These are phyloP conservation scores for Aureobasidium pullulans DNA, from an alignment of 2,329 filamentous ascomycete species.

Conservation along the genomic window DNA sequence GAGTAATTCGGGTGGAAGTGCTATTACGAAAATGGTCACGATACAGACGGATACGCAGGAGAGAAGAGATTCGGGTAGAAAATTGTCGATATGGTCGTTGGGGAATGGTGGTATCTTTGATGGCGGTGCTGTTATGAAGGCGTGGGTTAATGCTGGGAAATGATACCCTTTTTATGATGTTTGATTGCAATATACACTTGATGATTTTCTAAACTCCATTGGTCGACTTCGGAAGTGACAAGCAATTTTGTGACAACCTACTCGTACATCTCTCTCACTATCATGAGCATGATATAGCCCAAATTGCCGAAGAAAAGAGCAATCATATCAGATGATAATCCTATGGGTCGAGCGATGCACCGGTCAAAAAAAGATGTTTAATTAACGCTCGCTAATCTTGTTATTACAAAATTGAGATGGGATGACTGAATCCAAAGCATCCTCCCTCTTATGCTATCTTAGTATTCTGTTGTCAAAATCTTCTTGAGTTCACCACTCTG, in stretches of 20 bases:
- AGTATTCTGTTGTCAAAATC: conserved; percentile 51
- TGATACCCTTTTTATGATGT: background rate
- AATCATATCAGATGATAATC: too few relatives aligned
- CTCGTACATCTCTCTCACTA: too few relatives aligned
- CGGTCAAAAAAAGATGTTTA: too few relatives aligned
- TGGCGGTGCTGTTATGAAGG: background rate
- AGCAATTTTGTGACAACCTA: too few relatives aligned
- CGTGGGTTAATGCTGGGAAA: background rate
- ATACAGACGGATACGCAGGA: background rate
- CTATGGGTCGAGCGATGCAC: too few relatives aligned
- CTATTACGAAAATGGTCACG: background rate
- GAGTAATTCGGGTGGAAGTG: background rate
- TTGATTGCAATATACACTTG: too few relatives aligned
- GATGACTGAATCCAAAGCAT: background rate
- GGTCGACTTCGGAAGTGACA: too few relatives aligned
- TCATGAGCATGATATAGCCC: too few relatives aligned
- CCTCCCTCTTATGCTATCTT: conserved; percentile 14
- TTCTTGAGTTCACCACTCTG: conserved; percentile 68
- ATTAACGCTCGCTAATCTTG: too few relatives aligned
- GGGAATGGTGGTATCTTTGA: background rate
- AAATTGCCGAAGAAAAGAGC: too few relatives aligned
- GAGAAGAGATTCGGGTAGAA: background rate
- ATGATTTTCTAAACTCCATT: too few relatives aligned
- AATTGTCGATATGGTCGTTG: background rate
- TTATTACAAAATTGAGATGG: background rate